Percentiles rank a stretch among this genome's conserved stretches.
phyloP scores from a whole-genome alignment of 1,139 yeast species.

The Kodamaea alishanica region DNA sequence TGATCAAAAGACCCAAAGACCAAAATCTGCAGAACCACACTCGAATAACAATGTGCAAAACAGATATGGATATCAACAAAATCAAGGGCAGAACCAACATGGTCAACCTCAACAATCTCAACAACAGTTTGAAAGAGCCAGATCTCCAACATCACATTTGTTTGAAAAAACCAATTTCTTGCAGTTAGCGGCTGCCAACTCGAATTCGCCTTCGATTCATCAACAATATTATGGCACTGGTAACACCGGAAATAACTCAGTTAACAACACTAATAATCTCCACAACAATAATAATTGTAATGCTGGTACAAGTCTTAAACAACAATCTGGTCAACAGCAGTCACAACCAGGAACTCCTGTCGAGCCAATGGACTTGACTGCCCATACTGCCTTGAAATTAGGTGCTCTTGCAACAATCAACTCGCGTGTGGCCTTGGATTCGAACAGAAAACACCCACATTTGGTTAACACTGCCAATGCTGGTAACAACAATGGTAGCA shows the following conservation, averaged over 20 bases:
- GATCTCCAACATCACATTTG: constrained; percentile 44
- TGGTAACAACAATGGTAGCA: constrained; percentile 12
- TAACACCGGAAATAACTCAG: constrained; percentile 4
- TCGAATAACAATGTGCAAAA: constrained; percentile 7
- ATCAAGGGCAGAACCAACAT: constrained; percentile 3
- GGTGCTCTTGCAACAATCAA: constrained; percentile 65
- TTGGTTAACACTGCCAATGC: constrained; percentile 2
- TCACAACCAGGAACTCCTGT: constrained; percentile 7
- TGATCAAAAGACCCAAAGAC: constrained; percentile 33
- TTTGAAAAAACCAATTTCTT: constrained; percentile 44
- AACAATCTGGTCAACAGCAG: constrained; percentile 8
- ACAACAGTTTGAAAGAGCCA: constrained; percentile 34
- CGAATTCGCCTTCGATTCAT: constrained; percentile 25
- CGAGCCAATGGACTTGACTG: constrained; percentile 35
- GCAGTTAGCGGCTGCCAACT: constrained; percentile 42
- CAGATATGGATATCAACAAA: constrained; percentile 3
- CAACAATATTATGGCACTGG: constrained; percentile 9
- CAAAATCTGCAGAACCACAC: constrained; percentile 44
- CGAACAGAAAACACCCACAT: constrained; percentile 38
- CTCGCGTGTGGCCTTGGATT: constrained; percentile 57
- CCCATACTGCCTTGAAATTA: constrained; percentile 48
- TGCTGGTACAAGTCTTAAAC: constrained; percentile 5
- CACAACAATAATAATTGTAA: constrained; percentile 3
- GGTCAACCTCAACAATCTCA: constrained; percentile 16
- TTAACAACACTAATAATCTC: constrained; percentile 15